Evolutionary conservation across 2,329 filamentous ascomycete genomes (phyloP), one percentile per base, ranked within the genome.

Genomic region (Xylariomycetidae sp.): DNA sequence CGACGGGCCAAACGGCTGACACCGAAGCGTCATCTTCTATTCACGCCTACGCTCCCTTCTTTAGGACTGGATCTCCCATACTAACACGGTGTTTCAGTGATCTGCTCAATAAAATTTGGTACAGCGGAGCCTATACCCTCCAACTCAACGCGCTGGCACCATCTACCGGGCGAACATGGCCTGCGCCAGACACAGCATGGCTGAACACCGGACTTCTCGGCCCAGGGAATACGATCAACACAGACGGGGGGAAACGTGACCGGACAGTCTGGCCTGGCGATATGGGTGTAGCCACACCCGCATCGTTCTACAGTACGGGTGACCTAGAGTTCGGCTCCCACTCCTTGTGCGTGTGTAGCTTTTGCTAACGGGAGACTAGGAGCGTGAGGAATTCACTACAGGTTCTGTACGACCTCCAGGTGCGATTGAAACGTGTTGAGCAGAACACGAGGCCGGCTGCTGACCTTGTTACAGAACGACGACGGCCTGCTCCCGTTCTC

Each of bases 261-360:
- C 59, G 68, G n/a, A 57, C 72, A 6, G 67, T 76, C 3, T 76
- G 72, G 70, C 69, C 72, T 12, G 72, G 72, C 2, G 73, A 77
- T 42, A 72, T 75, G 63, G 64, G 66, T 2, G 72, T 74, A 30
- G 65, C 68, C 3, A 57, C 69, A 0, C 67, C 70, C 2, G 60
- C 58, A 12, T 58, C 71, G 2, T 66, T 70, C 10, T 67, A 72
- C 7, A 71, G 68, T n/a, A 73, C 67, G 0, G 64, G 67, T 3
- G 54, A 57, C 35, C 50, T 72, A 10, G 49, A 53, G 51, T 54
- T 28, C 39, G 44, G 40, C 15, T 22, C 18, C 9, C 3, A 2
- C 16, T 13, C 27, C 5, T 26, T 10, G 16, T 15, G 5, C 17
- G 19, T 25, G 10, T 12, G 6, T 4, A 24, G 12, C 17, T 5